phyloP scores from a whole-genome alignment of 805 yeast species.

The Yarrowia keelungensis region DNA sequence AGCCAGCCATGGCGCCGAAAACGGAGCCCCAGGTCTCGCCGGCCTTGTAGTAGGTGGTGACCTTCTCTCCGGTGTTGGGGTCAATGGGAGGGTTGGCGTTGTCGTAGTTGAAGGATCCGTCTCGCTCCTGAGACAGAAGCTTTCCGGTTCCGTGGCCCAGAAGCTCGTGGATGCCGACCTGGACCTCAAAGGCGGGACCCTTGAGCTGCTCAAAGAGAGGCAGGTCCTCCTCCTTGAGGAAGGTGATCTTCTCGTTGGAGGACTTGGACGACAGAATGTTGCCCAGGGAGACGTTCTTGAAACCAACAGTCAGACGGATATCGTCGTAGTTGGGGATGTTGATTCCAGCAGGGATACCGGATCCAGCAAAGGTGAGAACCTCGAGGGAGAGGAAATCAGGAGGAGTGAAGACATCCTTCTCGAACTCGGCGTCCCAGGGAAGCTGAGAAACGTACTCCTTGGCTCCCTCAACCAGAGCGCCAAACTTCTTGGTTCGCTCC shows the following conservation, averaged over 20 bases:
- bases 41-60: conserved; percentile 71
- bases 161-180: conserved; percentile 91
- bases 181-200: conserved; percentile 87
- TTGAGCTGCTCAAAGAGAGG: conserved; percentile 72
- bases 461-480: conserved; percentile 71
- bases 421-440: conserved; percentile 81
- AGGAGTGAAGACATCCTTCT: conserved; percentile 85
- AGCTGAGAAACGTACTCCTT: conserved; percentile 65
- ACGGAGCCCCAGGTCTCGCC: conserved; percentile 92
- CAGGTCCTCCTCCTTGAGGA: conserved; percentile 61
- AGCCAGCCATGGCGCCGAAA: conserved; percentile 82
- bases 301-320: conserved; percentile 81
- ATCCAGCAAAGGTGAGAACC: conserved; percentile 86
- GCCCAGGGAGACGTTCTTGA: conserved; percentile 88
- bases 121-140: conserved; percentile 64
- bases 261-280: conserved; percentile 81
- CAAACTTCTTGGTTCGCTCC: conserved; percentile 82
- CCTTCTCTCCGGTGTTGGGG: conserved; percentile 63
- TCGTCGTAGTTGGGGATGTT: conserved; percentile 93
- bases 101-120: conserved; percentile 77
- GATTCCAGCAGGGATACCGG: conserved; percentile 92
- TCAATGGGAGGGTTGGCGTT: conserved; percentile 65
- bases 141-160: conserved; percentile 94
- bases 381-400: conserved; percentile 93
- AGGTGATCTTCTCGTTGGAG: conserved; percentile 70